Evolutionary conservation across 2,329 filamentous ascomycete genomes (phyloP), one percentile per base, ranked within the genome.

Genomic region (Simplicillium aogashimaense): DNA sequence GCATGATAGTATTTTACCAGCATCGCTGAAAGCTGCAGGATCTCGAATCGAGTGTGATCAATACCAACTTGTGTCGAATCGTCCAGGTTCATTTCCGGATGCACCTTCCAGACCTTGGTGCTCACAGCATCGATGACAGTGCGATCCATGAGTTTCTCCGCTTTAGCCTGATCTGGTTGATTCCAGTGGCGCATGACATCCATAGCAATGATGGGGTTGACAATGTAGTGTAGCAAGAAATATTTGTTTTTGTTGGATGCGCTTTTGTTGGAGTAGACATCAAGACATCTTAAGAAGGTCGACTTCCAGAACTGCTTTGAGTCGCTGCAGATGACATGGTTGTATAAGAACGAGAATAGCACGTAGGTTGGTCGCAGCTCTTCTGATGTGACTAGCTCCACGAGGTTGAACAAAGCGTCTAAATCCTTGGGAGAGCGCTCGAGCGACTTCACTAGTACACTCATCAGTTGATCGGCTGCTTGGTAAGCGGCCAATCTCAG

Each of bases 121-220:
- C 94, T 88, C 45, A 98, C 86, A 8, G 85, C 83, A 45, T 95
- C 89, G 29, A 92, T 89, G 63, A 98, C 80, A 36, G 77, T 69
- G 56, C 82, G 83, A 57, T 98, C 89, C 63, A 97, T 84, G 15
- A 98, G 67, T 42, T 80, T 82, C 12, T 79, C 83, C 3, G 72
- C 74, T 31, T 72, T 69, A 32, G 66, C 62, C 40, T 68, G 69
- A 25, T 75, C 72, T 32, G 67, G 64, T 44, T 66, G 70, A 59
- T 78, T 72, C 72, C 86, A 92, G 43, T 84, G 82, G 17, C 83
- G 79, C 76, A 92, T 90, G 31, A 95, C 82, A 61, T 98, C 92
- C 84, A 90, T 95, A 3, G 90, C 89, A 41, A 99, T 77, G 31
- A 97, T 94, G 0, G 92, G 94, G 53, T 97, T 98, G 48, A 95